Evolutionary conservation across 768 basidiomycete genomes (phyloP).

Genomic region (Mrakia gelida): DNA sequence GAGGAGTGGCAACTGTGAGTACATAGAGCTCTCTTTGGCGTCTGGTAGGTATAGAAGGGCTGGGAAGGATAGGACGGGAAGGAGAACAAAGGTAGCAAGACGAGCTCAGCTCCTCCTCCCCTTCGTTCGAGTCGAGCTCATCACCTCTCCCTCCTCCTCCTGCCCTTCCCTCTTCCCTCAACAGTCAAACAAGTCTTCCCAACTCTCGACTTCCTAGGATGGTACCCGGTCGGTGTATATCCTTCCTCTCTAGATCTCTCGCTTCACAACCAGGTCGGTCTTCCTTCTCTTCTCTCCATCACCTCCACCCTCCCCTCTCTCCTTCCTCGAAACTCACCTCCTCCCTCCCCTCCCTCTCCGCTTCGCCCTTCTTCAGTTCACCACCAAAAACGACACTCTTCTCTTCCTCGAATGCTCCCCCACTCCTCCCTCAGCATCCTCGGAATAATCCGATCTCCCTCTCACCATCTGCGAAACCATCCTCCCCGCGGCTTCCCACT

Average conservation of each 20-base stretch:
- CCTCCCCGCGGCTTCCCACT: constrained; percentile 56
- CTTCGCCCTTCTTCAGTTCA: constrained; percentile 58
- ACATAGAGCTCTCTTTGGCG: too few species aligned
- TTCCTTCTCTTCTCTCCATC: background rate
- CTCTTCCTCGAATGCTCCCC: constrained; percentile 58
- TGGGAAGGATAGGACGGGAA: too few species aligned
- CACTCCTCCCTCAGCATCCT: constrained; percentile 37
- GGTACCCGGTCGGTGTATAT: constrained; percentile 77
- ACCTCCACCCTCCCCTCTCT: background rate
- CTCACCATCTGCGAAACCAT: constrained; percentile 91
- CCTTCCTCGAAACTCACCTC: background rate
- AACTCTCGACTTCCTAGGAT: constrained; percentile 92
- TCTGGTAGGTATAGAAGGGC: too few species aligned
- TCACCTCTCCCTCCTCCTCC: background rate
- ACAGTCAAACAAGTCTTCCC: constrained; percentile 98
- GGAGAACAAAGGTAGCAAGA: background rate
- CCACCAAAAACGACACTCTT: constrained; percentile 80
- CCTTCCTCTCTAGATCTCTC: constrained; percentile 72
- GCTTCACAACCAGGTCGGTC: constrained; percentile 82
- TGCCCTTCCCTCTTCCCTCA: constrained; percentile 6
- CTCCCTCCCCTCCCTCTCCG: too few species aligned
- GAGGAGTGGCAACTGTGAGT: constrained; percentile 76
- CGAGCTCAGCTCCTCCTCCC: too few species aligned
- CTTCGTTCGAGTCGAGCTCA: background rate
- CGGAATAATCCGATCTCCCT: constrained; percentile 65